Evolutionary conservation across 371 early-diverging fungal species (phyloP).

Genomic region (Batkoa obscura): DNA sequence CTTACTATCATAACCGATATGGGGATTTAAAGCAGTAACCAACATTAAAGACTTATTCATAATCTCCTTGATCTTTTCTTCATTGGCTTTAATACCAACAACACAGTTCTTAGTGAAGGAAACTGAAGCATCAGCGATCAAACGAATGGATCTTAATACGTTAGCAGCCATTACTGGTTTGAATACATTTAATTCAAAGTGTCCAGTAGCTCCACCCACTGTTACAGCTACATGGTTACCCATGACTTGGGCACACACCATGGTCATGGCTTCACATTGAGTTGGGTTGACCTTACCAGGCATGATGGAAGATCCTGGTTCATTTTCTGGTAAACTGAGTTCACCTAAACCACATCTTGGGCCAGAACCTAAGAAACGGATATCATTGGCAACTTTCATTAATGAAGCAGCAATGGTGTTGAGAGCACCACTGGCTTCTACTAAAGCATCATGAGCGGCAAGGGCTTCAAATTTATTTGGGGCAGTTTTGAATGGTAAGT

Average conservation of each 20-base stretch:
- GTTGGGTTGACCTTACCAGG: slow-evolving; percentile 97
- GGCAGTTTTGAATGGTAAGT: slow-evolving; percentile 72
- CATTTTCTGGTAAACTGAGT: slow-evolving; percentile 83
- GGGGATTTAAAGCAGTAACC: slow-evolving; percentile 80
- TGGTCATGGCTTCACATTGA: slow-evolving; percentile 94
- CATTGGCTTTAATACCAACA: slow-evolving; percentile 76
- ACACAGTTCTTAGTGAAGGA: slow-evolving; percentile 88
- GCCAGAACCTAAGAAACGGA: slow-evolving; percentile 83
- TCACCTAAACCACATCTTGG: slow-evolving; percentile 95
- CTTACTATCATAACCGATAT: slow-evolving; percentile 49
- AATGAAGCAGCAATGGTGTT: slow-evolving; percentile 86
- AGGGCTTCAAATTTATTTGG: slow-evolving; percentile 96
- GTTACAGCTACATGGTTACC: slow-evolving; percentile 85
- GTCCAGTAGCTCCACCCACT: slow-evolving; percentile 81
- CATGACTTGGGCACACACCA: slow-evolving; percentile 94
- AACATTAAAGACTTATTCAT: slow-evolving; percentile 79
- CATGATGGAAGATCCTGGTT: slow-evolving; percentile 96
- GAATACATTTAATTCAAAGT: slow-evolving; percentile 96
- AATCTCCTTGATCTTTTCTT: slow-evolving; percentile 57
- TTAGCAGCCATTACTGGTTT: slow-evolving; percentile 93
- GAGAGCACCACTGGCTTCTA: slow-evolving; percentile 82
- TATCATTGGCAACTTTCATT: slow-evolving; percentile 95
- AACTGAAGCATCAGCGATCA: slow-evolving; percentile 61
- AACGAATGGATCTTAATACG: slow-evolving; percentile 68
- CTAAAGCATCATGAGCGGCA: slow-evolving; percentile 89